Evolutionary conservation across 2,329 filamentous ascomycete species (phyloP), one percentile per base, ranked within the genome.

Genomic region (Hansfordia pulvinata): DNA sequence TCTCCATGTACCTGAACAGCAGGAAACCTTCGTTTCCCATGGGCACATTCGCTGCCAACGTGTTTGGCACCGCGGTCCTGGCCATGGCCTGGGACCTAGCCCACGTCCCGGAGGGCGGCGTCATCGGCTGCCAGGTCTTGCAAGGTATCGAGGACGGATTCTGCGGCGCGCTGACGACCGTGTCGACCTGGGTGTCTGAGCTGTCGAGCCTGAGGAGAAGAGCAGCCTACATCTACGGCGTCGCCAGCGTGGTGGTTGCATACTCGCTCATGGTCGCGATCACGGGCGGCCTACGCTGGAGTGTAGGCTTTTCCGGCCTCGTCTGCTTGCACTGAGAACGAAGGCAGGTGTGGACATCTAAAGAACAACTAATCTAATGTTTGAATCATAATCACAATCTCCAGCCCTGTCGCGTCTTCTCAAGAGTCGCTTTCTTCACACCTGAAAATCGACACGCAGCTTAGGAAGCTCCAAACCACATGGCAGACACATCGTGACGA

Each of bases 1-100:
- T 69, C 2, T 79, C 79, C 1, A 45, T 80, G 6, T 50, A 58
- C 14, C 64, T 93, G n/a, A 94, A 94, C 41, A 57, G 66, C 0
- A 60, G 69, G 12, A 38, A 72, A 0, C 50, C 71, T 0, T 55
- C 64, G 0, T 94, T 94, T 38, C 88, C 88, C 0, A 50, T 94
- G 0, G 88, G 88, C 3, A 96, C 88, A 0, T 93, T 94, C 41
- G 54, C 58, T 1, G 83, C 79, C 16, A 96, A 96, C 42, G 60
- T 92, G 4, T 47, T 77, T 10, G 88, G 86, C 4, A 85, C 82
- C 0, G 65, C 65, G 0, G 51, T 93, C 10, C 50, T 92, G 26
- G 85, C 71, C 10, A 75, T 84, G 64, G 68, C 73, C 17, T 93
- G 70, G 58, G 80, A 92, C 43, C 54, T 93, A 26, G 80, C 84